Evolutionary conservation across 345 rosid genomes (phyloP).

Genomic region (Draba incana): DNA sequence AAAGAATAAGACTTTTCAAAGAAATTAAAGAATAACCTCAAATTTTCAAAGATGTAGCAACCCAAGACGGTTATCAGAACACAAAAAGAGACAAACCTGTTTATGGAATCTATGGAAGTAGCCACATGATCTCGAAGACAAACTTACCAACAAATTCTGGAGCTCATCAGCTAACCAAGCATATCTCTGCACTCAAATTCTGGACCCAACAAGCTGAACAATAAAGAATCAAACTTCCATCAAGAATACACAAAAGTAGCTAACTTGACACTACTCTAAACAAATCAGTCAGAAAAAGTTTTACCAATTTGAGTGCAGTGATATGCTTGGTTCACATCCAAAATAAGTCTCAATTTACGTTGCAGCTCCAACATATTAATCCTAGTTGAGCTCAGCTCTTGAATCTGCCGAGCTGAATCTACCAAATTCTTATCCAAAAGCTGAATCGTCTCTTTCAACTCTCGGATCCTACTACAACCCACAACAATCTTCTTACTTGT

Average conservation of each 20-base stretch:
- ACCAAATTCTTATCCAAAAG: constrained; percentile 84
- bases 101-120: constrained; percentile 78
- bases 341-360: constrained; percentile 75
- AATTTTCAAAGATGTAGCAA: no score
- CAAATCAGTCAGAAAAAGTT: neutral
- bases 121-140: constrained; percentile 85
- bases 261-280: constrained; percentile 2
- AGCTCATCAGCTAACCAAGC: constrained; percentile 87
- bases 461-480: constrained; percentile 80
- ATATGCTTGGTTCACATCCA: constrained; percentile 89
- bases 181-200: constrained; percentile 98
- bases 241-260: constrained; percentile 14
- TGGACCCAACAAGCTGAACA: constrained; percentile 92
- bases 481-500: constrained; percentile 86
- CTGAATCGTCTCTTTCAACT: constrained; percentile 82
- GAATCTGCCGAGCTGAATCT: constrained; percentile 79
- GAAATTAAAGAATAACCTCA: no score
- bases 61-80: constrained; percentile 21
- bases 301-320: constrained; percentile 86
- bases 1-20: no score
- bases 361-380: constrained; percentile 76
- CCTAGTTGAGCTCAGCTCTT: constrained; percentile 69
- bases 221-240: constrained; percentile 39
- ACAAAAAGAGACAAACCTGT: constrained; percentile 54
- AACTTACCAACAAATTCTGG: constrained; percentile 79